Evolutionary conservation across 164 flowering plant species (phyloP).

Genomic region (Vitis labrusca): DNA sequence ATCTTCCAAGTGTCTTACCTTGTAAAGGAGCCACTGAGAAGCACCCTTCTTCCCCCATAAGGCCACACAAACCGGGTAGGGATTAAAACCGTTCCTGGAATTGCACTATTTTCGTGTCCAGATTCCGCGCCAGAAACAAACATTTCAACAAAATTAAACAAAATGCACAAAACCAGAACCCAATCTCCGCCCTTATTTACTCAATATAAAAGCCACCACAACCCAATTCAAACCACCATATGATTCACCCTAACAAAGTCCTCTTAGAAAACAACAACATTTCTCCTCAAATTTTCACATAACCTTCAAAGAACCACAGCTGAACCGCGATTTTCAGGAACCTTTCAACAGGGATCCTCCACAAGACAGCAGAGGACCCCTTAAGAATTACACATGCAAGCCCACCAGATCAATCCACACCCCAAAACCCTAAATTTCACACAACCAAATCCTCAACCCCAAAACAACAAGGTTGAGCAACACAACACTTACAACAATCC

Average conservation of each 20-base stretch:
- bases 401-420: conserved; percentile 25
- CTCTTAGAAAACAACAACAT: neutral
- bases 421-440: neutral
- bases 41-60: conserved; percentile 59
- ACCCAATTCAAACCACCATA: conserved; percentile 12
- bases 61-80: conserved; percentile 60
- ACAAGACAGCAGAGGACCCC: conserved; percentile 58
- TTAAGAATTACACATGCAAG: conserved; percentile 36
- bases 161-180: neutral
- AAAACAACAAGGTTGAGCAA: neutral
- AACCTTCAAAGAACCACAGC: neutral
- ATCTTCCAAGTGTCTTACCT: conserved; percentile 27
- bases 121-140: conserved; percentile 34
- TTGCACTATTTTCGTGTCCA: conserved; percentile 34
- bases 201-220: conserved; percentile 1
- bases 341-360: conserved; percentile 54
- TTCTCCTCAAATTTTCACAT: conserved; percentile 8
- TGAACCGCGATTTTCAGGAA: conserved; percentile 2
- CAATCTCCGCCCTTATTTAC: conserved; percentile 4
- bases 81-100: conserved; percentile 26
- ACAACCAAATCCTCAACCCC: neutral
- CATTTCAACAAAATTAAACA: conserved; percentile 29
- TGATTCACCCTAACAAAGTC: conserved; percentile 6
- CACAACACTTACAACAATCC: neutral
- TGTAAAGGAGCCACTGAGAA: conserved; percentile 49